Evolutionary conservation across 352 stramenopile species (phyloP), one percentile per base, ranked within the genome.

Genomic region (Phytophthora capsici): DNA sequence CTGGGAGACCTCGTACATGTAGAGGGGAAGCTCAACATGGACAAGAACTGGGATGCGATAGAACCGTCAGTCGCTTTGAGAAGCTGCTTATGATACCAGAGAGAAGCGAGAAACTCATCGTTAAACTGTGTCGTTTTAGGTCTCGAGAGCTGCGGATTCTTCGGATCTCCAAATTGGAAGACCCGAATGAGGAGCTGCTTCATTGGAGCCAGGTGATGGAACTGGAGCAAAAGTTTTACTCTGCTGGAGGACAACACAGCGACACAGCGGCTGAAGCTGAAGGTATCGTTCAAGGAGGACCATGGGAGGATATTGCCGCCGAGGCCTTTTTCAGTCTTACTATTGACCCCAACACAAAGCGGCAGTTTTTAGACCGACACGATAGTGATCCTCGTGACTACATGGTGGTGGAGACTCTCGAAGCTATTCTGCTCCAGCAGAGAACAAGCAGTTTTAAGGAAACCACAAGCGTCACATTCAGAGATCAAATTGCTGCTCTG

Each of bases 131-230:
- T 7, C 8, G 5, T 41, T 8, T 48, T 56, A 85, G 77, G 5
- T 49, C 52, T 3, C 75, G 84, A 20, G 86, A 94, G 63, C 64
- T 94, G 23, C 82, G 86, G 37, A 67, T 91, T 6, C 52, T 78
- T 16, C 74, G 76, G 17, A 78, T 91, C 28, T 64, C 56, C 25
- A 77, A 72, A 22, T 43, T 93, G 2, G 54, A 69, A 3, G 83
- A 95, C 36, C 68, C 85, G 19, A 94, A 95, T 49, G 78, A 90
- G 62, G 87, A 95, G 46, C n/a, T 89, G 28, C 66, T 93, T 25
- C 73, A 94, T 46, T 95, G 87, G 87, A 36, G 71, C 14, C 72
- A 90, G 40, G 75, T 81, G 40, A 55, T 74, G 47, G 72, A 90
- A 51, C 68, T 93, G 9, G 68, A 66, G 2, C n/a, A 57, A 9